Evolutionary conservation across 257 asterid species (phyloP), one percentile per base, ranked within the genome.

Genomic region (Gentiana dahurica): DNA sequence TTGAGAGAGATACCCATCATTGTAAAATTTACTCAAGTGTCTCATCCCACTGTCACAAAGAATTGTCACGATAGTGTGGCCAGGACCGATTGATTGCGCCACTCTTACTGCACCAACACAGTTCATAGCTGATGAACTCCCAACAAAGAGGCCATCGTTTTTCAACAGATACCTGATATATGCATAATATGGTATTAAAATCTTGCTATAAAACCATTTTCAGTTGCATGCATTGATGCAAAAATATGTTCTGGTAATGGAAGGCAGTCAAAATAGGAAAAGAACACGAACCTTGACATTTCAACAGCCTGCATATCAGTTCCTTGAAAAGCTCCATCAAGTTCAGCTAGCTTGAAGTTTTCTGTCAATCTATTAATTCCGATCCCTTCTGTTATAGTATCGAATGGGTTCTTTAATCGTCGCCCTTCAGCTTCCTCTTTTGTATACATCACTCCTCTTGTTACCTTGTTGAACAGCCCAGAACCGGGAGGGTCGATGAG

Each of bases 111-210:
- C 98, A 72, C 96, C 98, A 50, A 91, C 98, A 75, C 98, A 91
- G 68, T 91, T 91, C 95, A 91, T 87, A 2, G 96, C 96, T 2
- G 96, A 87, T 51, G 96, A 87, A 81, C 98, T 91, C 71, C 98
- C 98, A 38, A 91, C 76, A 78, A 91, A 90, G 59, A 91, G 94
- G n/a, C 96, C 98, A 50, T 91, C 95, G 1, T 85, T 79, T 80
- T 78, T 78, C 84, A 91, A 60, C 37, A 91, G 77, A 57, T 76
- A 85, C 93, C 96, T 85, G 75, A 59, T 1, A 24, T 24, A 24
- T 35, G 34, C 48, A 51, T 47, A 57, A 36, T 52, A 37, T 24
- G 10, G 5, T 61, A n/a, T 51, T 64, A 34, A n/a, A 41, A 33
- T 38, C 15, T 47, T 37, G 15, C 33, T 58, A 56, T 43, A 43